Conservation (phyloP, 2,329 filamentous ascomycete genomes). For the Fusarium concolor region DNA sequence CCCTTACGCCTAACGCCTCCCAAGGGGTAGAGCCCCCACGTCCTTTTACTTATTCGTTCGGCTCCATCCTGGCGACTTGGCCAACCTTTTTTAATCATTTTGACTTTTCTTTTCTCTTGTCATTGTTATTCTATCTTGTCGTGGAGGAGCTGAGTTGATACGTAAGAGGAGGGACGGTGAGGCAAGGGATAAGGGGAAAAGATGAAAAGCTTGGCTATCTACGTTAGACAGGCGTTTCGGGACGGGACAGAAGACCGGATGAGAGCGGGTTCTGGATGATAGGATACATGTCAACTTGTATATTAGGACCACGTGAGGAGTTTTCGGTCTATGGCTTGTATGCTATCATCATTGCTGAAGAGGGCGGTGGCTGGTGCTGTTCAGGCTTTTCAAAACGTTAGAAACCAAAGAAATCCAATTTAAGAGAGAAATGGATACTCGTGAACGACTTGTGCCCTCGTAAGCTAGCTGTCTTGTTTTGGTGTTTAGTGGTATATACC, state of each 20-base stretch:
- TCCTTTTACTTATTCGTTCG: slow-evolving; percentile 40
- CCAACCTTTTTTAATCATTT: slow-evolving; percentile 44
- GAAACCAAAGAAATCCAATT: slow-evolving; percentile 37
- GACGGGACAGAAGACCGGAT: not conserved
- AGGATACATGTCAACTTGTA: slow-evolving; percentile 45
- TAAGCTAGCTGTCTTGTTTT: not conserved
- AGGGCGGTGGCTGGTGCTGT: slow-evolving; percentile 25
- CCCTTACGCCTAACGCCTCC: slow-evolving; percentile 39
- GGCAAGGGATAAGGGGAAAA: slow-evolving; percentile 30
- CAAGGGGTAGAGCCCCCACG: slow-evolving; percentile 45
- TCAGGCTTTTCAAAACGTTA: slow-evolving; percentile 40
- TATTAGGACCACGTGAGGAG: slow-evolving; percentile 39
- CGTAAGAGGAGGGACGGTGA: slow-evolving; percentile 40
- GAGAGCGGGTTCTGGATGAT: slow-evolving; percentile 12
- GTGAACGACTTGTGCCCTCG: slow-evolving; percentile 1
- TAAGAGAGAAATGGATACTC: slow-evolving; percentile 35
- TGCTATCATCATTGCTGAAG: slow-evolving; percentile 12
- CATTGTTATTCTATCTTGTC: slow-evolving; percentile 37
- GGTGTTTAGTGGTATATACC: not conserved
- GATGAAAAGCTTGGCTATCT: slow-evolving; percentile 37
- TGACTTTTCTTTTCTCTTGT: slow-evolving; percentile 37
- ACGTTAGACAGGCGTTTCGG: slow-evolving; percentile 30
- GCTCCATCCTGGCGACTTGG: slow-evolving; percentile 48
- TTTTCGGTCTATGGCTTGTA: slow-evolving; percentile 38
- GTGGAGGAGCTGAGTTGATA: slow-evolving; percentile 23